Conservation (phyloP, 2,329 filamentous ascomycete genomes). For the Ascochyta rabiei region DNA sequence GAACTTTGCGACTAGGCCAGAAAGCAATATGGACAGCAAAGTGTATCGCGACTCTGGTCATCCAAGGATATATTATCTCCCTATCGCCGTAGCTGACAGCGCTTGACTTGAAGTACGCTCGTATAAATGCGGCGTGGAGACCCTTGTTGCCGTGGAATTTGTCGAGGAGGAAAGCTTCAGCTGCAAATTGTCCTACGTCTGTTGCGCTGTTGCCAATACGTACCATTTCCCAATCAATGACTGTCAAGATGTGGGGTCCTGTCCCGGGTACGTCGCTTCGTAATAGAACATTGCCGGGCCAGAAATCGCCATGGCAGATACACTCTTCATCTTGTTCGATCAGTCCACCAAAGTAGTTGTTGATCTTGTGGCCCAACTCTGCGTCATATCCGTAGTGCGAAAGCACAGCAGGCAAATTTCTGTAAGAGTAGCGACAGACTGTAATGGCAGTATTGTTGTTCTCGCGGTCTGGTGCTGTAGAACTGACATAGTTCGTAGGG, state of each 20-base stretch:
- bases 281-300: conserved; percentile 48
- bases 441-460: conserved; percentile 33
- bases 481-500: conserved; percentile 11
- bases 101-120: conserved; percentile 25
- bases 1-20: conserved; percentile 39
- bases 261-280: neutral
- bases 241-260: conserved; percentile 24
- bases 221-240: conserved; percentile 48
- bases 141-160: conserved; percentile 39
- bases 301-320: conserved; percentile 49
- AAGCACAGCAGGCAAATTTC: conserved; percentile 31
- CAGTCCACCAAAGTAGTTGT: conserved; percentile 36
- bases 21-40: conserved; percentile 45
- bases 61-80: conserved; percentile 22
- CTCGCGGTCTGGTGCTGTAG: neutral
- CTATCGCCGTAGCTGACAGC: conserved; percentile 3
- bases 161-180: conserved; percentile 47
- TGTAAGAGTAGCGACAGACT: conserved; percentile 42
- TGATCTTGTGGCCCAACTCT: conserved; percentile 30
- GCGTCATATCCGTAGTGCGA: conserved; percentile 29
- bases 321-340: conserved; percentile 40
- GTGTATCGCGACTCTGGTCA: conserved; percentile 40
- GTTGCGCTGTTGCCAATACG: conserved; percentile 44
- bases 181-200: conserved; percentile 48
- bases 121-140: conserved; percentile 36